phyloP scores from a whole-genome alignment of 805 yeast species.

The Metschnikowia continentalis region DNA sequence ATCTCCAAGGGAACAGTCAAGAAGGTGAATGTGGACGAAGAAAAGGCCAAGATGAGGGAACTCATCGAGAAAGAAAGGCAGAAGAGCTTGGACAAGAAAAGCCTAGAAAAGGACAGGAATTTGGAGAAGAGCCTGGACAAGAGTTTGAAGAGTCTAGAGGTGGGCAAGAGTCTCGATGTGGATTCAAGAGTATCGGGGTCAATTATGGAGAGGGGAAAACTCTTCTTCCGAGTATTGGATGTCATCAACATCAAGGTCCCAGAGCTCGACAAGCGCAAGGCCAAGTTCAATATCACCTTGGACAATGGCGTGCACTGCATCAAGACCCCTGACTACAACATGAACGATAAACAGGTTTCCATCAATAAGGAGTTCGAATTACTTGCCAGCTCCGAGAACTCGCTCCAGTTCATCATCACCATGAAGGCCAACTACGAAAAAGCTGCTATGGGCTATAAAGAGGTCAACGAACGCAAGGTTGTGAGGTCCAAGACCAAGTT shows the following conservation, averaged over 20 bases:
- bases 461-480: slow-evolving; percentile 55
- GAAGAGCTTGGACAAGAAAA: not conserved
- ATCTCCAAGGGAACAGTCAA: slow-evolving; percentile 1
- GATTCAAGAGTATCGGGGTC: not conserved
- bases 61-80: no score
- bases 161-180: no score
- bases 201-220: slow-evolving; percentile 46
- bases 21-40: not conserved
- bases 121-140: not conserved
- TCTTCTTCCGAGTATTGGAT: slow-evolving; percentile 49
- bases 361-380: slow-evolving; percentile 78
- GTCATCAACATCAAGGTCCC: slow-evolving; percentile 46
- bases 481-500: slow-evolving; percentile 42
- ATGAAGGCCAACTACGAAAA: slow-evolving; percentile 60
- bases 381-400: slow-evolving; percentile 46
- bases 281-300: slow-evolving; percentile 49
- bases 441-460: slow-evolving; percentile 49
- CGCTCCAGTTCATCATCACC: slow-evolving; percentile 65
- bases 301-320: slow-evolving; percentile 84
- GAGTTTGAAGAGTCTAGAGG: not conserved
- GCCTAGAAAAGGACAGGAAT: not conserved
- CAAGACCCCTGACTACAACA: slow-evolving; percentile 52
- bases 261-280: slow-evolving; percentile 41
- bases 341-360: slow-evolving; percentile 28
- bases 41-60: not conserved